Evolutionary conservation across 225 moss, liverwort and hornwort species (phyloP).

Genomic region (Asterella californica): DNA sequence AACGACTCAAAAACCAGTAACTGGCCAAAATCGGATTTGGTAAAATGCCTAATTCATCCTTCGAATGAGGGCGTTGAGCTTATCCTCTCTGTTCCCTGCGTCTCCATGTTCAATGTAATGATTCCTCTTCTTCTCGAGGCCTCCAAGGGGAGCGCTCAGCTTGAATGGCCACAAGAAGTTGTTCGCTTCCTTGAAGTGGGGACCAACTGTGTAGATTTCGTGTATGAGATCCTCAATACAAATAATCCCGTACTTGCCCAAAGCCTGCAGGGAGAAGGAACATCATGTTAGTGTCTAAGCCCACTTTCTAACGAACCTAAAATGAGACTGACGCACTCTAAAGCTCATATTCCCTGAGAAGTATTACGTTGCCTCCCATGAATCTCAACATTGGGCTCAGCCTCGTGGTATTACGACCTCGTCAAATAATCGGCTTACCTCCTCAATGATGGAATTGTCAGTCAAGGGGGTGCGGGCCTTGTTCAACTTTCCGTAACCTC

Average conservation of each 20-base stretch:
- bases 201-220: conserved; percentile 46
- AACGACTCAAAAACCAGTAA: neutral
- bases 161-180: conserved; percentile 60
- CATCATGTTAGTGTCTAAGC: neutral
- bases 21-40: neutral
- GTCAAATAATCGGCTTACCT: conserved; percentile 11
- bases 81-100: conserved; percentile 48
- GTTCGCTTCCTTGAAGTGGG: conserved; percentile 53
- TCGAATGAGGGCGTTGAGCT: conserved; percentile 42
- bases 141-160: conserved; percentile 46
- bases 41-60: conserved; percentile 38
- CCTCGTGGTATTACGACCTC: neutral
- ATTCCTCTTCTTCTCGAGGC: conserved; percentile 47
- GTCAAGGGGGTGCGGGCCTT: conserved; percentile 52
- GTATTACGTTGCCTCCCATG: neutral
- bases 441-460: conserved; percentile 60
- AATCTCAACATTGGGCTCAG: neutral
- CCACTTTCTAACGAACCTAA: neutral
- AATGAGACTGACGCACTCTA: neutral
- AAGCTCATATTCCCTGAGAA: too few relatives aligned
- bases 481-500: conserved; percentile 55
- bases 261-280: conserved; percentile 17
- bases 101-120: conserved; percentile 48
- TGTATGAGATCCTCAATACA: conserved; percentile 52
- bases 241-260: conserved; percentile 50